Conservation (phyloP, 2,329 filamentous ascomycete species). For the Sarocladium oryzae region DNA sequence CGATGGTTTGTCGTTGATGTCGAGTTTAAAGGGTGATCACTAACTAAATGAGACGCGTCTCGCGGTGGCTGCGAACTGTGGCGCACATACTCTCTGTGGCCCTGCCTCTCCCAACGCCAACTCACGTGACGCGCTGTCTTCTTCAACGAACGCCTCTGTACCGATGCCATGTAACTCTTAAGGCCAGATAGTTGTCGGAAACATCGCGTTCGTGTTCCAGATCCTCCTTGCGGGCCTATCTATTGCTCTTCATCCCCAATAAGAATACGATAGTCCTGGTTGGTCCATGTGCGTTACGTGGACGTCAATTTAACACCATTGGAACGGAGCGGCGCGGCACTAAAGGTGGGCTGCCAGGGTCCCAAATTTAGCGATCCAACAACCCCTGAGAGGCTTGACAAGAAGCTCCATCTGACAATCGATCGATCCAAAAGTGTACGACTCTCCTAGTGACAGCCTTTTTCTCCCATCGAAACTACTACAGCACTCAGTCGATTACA, state of each 20-base stretch:
- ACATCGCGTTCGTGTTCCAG: background rate
- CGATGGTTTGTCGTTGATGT: background rate
- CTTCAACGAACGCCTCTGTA: background rate
- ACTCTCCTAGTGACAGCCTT: background rate
- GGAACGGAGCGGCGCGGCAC: constrained; percentile 7
- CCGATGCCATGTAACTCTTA: background rate
- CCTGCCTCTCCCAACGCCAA: too few species aligned
- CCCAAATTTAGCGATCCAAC: constrained; percentile 9
- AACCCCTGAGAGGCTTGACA: constrained; percentile 2
- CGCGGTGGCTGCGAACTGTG: background rate
- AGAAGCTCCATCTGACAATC: constrained; percentile 3
- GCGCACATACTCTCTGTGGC: background rate
- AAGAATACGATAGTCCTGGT: background rate
- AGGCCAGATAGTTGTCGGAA: background rate
- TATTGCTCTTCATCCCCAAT: background rate
- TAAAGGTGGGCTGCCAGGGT: constrained; percentile 6
- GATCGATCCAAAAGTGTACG: constrained; percentile 3
- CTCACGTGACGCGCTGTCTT: constrained; percentile 7
- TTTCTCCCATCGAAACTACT: background rate
- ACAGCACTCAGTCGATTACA: background rate
- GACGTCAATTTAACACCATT: constrained; percentile 9
- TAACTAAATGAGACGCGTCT: constrained; percentile 1
- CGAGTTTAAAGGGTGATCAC: background rate
- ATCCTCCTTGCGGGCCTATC: background rate
- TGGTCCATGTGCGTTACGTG: background rate